Evolutionary conservation across 2,329 filamentous ascomycete genomes (phyloP), one percentile per base, ranked within the genome.

Genomic region (Talaromyces rugulosus): DNA sequence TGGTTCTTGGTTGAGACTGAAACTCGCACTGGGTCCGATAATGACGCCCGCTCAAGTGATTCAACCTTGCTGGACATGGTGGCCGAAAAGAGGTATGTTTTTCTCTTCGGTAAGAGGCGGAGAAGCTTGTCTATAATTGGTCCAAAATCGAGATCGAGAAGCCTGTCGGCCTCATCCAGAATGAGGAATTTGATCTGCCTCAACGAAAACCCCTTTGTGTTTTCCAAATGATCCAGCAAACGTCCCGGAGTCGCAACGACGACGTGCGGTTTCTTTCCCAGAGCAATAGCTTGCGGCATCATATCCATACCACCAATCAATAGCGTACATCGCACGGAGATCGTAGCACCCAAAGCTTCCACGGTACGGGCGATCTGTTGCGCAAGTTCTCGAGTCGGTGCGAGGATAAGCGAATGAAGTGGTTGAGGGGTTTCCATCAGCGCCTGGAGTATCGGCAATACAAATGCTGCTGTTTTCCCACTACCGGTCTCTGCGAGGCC

Each of bases 231-330:
- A 70, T 98, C 94, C 4, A 97, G 82, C 18, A 97, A 80, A 61
- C 94, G 86, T 56, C 93, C 93, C 0, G 94, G 94, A 0, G 94
- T 97, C 0, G 94, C 94, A 44, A 98, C 93, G 23, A 98, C 82
- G 28, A 98, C 88, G 71, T 99, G 95, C 7, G 95, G 95, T 69
- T 94, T 94, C 83, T 96, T 97, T n/a, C 90, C 92, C 0, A 99
- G 84, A 0, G 93, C 90, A 66, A 99, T 96, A 1, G 90, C 79
- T 74, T 99, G 95, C 0, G 91, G 86, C 1, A 97, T 90, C 91
- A 97, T 97, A 67, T 98, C 94, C 82, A 98, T 88, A 53, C 95
- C 95, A 69, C 95, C 95, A 1, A 98, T 91, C 52, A 99, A 87
- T 18, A 94, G 88, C 7, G 91, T 88, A 71, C 88, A 92, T 71